Percentiles rank a stretch among this genome's conserved stretches.
Conservation (phyloP, 2,329 filamentous ascomycete species). For the Fusarium sp. region DNA sequence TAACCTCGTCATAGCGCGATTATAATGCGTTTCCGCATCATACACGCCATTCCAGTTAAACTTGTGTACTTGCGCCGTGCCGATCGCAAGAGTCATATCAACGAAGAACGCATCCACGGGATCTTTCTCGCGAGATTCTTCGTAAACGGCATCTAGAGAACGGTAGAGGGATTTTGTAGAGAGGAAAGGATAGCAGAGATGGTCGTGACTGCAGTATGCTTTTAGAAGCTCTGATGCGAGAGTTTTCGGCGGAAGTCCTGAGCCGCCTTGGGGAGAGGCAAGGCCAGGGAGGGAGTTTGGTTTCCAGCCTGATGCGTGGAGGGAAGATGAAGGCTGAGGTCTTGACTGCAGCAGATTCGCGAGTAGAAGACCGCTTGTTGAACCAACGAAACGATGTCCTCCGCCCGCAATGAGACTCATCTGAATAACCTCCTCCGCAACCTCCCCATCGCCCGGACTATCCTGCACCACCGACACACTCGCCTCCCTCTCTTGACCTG, state of each 20-base stretch:
- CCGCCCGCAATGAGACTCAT: slow-evolving; percentile 56
- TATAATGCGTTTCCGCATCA: slow-evolving; percentile 56
- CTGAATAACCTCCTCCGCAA: slow-evolving; percentile 55
- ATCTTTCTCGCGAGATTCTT: slow-evolving; percentile 34
- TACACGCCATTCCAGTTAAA: slow-evolving; percentile 57
- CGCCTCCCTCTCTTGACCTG: background rate
- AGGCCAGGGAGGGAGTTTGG: slow-evolving; percentile 11
- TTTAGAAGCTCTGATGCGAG: slow-evolving; percentile 52
- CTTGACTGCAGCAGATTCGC: slow-evolving; percentile 53
- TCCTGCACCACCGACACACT: background rate
- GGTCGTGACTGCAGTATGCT: slow-evolving; percentile 56
- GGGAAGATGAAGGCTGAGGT: slow-evolving; percentile 18
- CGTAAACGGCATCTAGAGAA: slow-evolving; percentile 47
- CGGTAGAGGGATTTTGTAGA: slow-evolving; percentile 45
- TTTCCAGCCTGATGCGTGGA: slow-evolving; percentile 26
- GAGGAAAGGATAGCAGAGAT: slow-evolving; percentile 57
- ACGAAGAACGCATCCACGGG: slow-evolving; percentile 53
- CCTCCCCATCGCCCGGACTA: slow-evolving; percentile 38
- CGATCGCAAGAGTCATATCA: slow-evolving; percentile 58
- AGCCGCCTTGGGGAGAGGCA: slow-evolving; percentile 11
- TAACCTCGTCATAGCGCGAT: slow-evolving; percentile 52
- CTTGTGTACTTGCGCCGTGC: slow-evolving; percentile 56
- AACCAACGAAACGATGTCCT: slow-evolving; percentile 56
- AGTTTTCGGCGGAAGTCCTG: slow-evolving; percentile 48
- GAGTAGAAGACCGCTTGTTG: slow-evolving; percentile 54